A percentile compares a stretch with the other conserved stretches of the same genome.
Evolutionary conservation across 2,329 filamentous ascomycete species (phyloP).

Genomic region (Thermomyces lanuginosus): DNA sequence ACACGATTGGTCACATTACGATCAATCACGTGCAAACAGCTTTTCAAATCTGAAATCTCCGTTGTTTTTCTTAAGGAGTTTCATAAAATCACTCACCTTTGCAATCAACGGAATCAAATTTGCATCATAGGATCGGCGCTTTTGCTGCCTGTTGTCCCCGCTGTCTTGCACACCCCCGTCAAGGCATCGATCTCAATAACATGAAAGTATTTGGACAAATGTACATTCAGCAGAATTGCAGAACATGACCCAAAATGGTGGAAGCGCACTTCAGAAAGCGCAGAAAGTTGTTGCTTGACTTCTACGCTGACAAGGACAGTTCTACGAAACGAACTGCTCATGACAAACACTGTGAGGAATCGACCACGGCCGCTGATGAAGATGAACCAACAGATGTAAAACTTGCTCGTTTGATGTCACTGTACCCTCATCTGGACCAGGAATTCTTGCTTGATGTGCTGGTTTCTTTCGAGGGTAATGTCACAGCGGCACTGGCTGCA

Average conservation of each 20-base stretch:
- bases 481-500: constrained; percentile 45
- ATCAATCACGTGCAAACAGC: no score
- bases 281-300: constrained; percentile 4
- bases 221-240: no score
- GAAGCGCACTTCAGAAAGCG: constrained; percentile 2
- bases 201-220: no score
- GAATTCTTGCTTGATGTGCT: constrained; percentile 62
- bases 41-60: no score
- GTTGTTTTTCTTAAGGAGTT: no score
- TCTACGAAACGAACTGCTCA: constrained; percentile 1
- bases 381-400: constrained; percentile 83
- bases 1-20: no score
- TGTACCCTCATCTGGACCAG: constrained; percentile 49
- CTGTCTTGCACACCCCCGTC: no score
- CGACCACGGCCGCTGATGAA: constrained; percentile 18
- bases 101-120: no score
- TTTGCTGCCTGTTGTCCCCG: no score
- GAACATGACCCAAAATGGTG: constrained; percentile 1
- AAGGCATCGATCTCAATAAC: no score
- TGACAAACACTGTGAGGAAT: constrained; percentile 1
- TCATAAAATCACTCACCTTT: no score
- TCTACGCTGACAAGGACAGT: constrained; percentile 1
- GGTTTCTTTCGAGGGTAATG: constrained; percentile 59
- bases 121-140: no score
- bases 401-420: constrained; percentile 63